Percentiles rank a stretch among this genome's conserved stretches.
phyloP scores from a whole-genome alignment of 495 filamentous ascomycete genomes.

The Ramalina intermedia region DNA sequence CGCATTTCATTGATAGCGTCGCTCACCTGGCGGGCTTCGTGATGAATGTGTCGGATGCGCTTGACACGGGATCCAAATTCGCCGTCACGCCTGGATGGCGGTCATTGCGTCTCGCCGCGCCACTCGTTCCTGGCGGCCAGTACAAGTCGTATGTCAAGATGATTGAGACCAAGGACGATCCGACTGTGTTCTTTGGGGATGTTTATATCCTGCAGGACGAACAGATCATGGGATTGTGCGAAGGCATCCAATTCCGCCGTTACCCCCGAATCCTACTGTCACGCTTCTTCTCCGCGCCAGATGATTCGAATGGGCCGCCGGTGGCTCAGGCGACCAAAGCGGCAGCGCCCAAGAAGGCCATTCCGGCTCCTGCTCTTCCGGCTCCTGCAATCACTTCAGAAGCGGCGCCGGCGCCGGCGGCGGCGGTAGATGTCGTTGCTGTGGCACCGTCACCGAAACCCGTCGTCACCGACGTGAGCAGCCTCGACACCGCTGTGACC shows the following conservation, averaged over 20 bases:
- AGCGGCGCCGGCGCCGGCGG: too few relatives aligned
- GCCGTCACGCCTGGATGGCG: constrained; percentile 32
- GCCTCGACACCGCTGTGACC: too few relatives aligned
- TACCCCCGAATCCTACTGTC: constrained; percentile 20
- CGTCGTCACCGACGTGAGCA: too few relatives aligned
- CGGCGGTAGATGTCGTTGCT: too few relatives aligned
- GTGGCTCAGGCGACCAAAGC: too few relatives aligned
- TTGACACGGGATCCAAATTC: constrained; percentile 31
- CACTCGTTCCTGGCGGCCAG: constrained; percentile 12
- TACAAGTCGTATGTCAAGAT: constrained; percentile 31
- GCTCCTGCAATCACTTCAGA: too few relatives aligned
- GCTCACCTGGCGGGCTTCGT: constrained; percentile 39
- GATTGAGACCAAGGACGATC: constrained; percentile 26
- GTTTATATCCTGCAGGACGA: constrained; percentile 37
- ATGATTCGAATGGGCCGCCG: constrained; percentile 1
- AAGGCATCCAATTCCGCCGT: constrained; percentile 20
- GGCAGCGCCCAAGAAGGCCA: too few relatives aligned
- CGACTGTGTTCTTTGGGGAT: constrained; percentile 35
- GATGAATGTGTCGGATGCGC: constrained; percentile 34
- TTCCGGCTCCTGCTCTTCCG: too few relatives aligned
- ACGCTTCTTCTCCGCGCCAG: constrained; percentile 22
- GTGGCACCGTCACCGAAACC: too few relatives aligned
- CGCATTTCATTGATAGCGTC: constrained; percentile 36
- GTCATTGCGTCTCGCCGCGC: constrained; percentile 20
- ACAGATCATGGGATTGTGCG: constrained; percentile 24